Evolutionary conservation across 495 filamentous ascomycete genomes (phyloP).

Genomic region (Aspergillus cristatus): DNA sequence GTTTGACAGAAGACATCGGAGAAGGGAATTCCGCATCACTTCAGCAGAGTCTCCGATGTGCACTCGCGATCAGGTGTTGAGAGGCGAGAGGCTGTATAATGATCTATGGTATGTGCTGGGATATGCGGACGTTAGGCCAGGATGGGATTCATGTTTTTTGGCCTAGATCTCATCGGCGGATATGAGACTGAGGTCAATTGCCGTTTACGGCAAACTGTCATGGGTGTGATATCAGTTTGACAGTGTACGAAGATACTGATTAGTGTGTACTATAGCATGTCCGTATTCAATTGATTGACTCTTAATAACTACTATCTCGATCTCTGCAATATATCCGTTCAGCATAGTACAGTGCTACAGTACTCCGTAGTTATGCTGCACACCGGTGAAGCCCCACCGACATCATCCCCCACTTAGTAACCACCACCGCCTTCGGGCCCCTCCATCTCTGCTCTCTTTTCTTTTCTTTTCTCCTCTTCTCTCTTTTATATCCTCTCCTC

Average conservation of each 20-base stretch:
- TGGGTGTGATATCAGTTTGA: too few species aligned
- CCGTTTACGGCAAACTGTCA: too few species aligned
- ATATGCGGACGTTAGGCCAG: not conserved
- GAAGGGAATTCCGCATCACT: too few species aligned
- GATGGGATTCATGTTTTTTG: too few species aligned
- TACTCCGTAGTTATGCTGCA: not conserved
- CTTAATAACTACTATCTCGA: not conserved
- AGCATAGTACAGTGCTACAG: not conserved
- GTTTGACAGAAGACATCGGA: not conserved
- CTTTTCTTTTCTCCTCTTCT: conserved; percentile 11
- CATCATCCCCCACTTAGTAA: not conserved
- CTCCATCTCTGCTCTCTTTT: conserved; percentile 14
- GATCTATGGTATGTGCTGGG: not conserved
- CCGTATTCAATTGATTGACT: not conserved
- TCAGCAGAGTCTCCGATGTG: too few species aligned
- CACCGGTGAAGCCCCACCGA: not conserved
- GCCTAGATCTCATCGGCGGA: too few species aligned
- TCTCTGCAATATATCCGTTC: not conserved
- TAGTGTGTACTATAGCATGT: too few species aligned
- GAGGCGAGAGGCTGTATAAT: not conserved
- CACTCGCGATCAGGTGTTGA: too few species aligned
- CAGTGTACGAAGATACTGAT: too few species aligned
- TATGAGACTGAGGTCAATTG: too few species aligned
- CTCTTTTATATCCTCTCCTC: conserved; percentile 8
- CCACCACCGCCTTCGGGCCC: conserved; percentile 18